These are phyloP conservation scores for Nitzschia sp. DNA, from an alignment of 108 stramenopile genomes.

Conservation along the genomic window DNA sequence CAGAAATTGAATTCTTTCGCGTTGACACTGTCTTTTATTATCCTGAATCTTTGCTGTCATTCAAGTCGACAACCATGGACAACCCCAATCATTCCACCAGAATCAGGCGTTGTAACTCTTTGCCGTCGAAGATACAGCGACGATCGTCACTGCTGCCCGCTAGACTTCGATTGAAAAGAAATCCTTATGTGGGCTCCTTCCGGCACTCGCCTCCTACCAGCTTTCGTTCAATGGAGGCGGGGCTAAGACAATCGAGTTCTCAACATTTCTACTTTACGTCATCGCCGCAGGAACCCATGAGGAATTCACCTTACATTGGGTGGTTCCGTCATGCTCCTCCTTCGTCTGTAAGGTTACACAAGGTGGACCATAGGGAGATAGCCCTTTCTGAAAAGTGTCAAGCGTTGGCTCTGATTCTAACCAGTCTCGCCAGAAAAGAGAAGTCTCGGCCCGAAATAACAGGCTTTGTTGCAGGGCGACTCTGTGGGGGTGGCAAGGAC, in stretches of 20 bases:
- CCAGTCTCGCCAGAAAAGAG: neutral
- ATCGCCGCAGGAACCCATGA: neutral
- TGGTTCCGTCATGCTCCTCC: constrained; percentile 60
- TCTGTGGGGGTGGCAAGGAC: constrained; percentile 39
- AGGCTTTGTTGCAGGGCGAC: constrained; percentile 33
- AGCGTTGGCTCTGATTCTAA: neutral
- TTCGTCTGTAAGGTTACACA: neutral
- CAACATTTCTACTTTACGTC: constrained; percentile 11
- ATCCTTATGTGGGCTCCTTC: constrained; percentile 58
- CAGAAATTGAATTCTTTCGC: no score
- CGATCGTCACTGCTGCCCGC: constrained; percentile 1
- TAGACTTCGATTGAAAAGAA: constrained; percentile 26
- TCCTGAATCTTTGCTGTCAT: neutral
- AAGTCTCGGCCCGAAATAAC: neutral
- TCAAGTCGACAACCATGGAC: constrained; percentile 17
- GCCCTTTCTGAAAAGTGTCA: constrained; percentile 12
- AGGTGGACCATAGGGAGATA: constrained; percentile 12
- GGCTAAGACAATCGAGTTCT: neutral
- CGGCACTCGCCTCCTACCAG: constrained; percentile 58
- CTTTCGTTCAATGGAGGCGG: constrained; percentile 36
- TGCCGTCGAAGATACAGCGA: constrained; percentile 16
- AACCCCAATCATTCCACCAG: constrained; percentile 29
- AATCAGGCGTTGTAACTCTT: constrained; percentile 26
- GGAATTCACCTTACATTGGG: constrained; percentile 46
- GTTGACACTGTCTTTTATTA: no score